These are phyloP conservation scores for Diaporthe caulivora DNA, from an alignment of 2,329 filamentous ascomycete genomes.

Conservation along the genomic window DNA sequence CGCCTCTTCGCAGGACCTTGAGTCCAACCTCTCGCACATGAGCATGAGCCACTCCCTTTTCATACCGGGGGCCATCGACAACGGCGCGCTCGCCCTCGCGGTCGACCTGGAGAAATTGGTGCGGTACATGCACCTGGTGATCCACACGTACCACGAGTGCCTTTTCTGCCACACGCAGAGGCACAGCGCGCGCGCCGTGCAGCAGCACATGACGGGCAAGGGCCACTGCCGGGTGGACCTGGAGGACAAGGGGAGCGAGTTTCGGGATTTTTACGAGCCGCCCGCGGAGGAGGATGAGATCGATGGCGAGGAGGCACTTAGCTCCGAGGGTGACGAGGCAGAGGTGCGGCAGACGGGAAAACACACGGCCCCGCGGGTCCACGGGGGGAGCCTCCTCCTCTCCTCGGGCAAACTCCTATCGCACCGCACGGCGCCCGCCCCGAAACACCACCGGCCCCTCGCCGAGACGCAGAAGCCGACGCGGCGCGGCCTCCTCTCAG, in stretches of 20 bases:
- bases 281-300: not conserved
- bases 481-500: not conserved
- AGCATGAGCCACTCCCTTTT: slow-evolving; percentile 57
- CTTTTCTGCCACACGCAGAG: slow-evolving; percentile 59
- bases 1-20: slow-evolving; percentile 43
- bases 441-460: slow-evolving; percentile 12
- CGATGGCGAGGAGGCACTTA: not conserved
- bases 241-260: slow-evolving; percentile 47
- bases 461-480: slow-evolving; percentile 1
- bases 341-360: not conserved
- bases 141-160: slow-evolving; percentile 60
- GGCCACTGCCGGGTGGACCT: slow-evolving; percentile 58
- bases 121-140: slow-evolving; percentile 58
- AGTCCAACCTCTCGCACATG: slow-evolving; percentile 59
- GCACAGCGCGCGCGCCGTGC: slow-evolving; percentile 54
- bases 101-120: slow-evolving; percentile 60
- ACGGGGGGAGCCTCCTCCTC: slow-evolving; percentile 46
- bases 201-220: slow-evolving; percentile 61
- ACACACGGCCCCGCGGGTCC: not conserved
- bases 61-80: slow-evolving; percentile 48
- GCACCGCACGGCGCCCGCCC: slow-evolving; percentile 42
- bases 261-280: slow-evolving; percentile 51
- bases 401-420: slow-evolving; percentile 51
- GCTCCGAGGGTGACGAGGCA: not conserved
- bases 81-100: slow-evolving; percentile 47